Base-by-base conservation (phyloP, 352 stramenopile species). In the Phytophthora citrophthora region DNA sequence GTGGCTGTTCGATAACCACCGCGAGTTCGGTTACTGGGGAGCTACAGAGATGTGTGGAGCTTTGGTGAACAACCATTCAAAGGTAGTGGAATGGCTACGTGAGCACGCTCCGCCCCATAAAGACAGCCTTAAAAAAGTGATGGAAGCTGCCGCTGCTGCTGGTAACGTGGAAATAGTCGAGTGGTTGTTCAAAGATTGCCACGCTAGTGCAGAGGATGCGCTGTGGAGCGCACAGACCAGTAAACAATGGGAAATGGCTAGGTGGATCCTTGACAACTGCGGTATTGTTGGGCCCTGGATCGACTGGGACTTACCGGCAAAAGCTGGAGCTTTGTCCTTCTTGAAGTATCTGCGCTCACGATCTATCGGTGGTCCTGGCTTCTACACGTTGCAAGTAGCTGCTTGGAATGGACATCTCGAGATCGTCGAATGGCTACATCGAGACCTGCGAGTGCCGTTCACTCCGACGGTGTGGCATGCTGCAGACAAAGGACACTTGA, bases 321-420 rank as follows among this genome's bases (percentile, higher is more conserved):
- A 86, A 65, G 68, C 85, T 27, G 76, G 68, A 9, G 76, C 72
- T 1, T 57, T 88, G 46, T 50, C 68, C 1, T 72, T 87, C 27
- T 70, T 90, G 4, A 20, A 84, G 54, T 87, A 71, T 52, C 64
- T 88, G 15, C 74, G 81, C 16, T 57, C 64, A 3, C 65, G 75
- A 31, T 80, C 74, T 11, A 57, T 43, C 1, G 76, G 86, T 31
- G 69, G 76, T 0, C 77, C 78, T 15, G 77, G 77, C 0, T 68
- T 77, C 43, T 78, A 80, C 39, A 83, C 82, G 0, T 74, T 91
- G 48, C 79, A 89, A 68, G 60, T 77, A n/a, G 81, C 85, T 9
- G 83, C 85, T 0, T 77, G 65, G 41, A 76, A 64, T 59, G 70
- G 70, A 16, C 66, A 78, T 49, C 16, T 75, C 0, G 70, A 69